Evolutionary conservation across 371 early-diverging fungal species (phyloP).

Genomic region (Choanephora cucurbitarum): DNA sequence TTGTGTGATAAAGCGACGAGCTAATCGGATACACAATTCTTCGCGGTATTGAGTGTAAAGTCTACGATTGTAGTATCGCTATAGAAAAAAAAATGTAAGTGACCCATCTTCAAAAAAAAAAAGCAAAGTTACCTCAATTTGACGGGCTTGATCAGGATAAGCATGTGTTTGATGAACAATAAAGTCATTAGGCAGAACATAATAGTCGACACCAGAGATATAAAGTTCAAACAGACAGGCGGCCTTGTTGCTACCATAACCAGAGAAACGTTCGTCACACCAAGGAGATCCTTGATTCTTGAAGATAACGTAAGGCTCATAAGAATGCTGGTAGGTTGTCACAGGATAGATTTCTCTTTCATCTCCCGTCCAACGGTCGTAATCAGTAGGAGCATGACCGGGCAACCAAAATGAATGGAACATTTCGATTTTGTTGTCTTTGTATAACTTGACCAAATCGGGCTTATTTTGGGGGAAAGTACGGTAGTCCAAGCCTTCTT

Average conservation of each 20-base stretch:
- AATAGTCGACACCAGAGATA: slow-evolving; percentile 61
- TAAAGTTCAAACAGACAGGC: slow-evolving; percentile 67
- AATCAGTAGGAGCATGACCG: slow-evolving; percentile 62
- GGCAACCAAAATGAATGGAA: slow-evolving; percentile 59
- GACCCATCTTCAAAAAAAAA: too few species aligned
- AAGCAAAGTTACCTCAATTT: slow-evolving; percentile 51
- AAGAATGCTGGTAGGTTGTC: slow-evolving; percentile 56
- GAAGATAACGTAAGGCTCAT: slow-evolving; percentile 64
- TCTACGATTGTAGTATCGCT: slow-evolving; percentile 64
- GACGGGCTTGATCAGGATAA: slow-evolving; percentile 57
- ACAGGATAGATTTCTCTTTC: slow-evolving; percentile 48
- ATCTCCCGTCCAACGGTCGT: slow-evolving; percentile 45
- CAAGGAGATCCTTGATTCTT: slow-evolving; percentile 56
- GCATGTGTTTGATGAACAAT: slow-evolving; percentile 65
- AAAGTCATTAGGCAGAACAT: slow-evolving; percentile 61
- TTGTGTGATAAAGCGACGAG: slow-evolving; percentile 52
- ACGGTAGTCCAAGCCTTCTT: slow-evolving; percentile 52
- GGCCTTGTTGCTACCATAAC: slow-evolving; percentile 70
- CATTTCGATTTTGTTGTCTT: slow-evolving; percentile 47
- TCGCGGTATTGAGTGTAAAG: slow-evolving; percentile 62
- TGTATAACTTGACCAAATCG: slow-evolving; percentile 32
- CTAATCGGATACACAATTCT: slow-evolving; percentile 60
- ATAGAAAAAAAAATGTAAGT: slow-evolving; percentile 13
- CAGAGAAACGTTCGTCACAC: slow-evolving; percentile 69
- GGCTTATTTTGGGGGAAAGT: slow-evolving; percentile 54